These are phyloP conservation scores for Taphrina communis DNA, from an alignment of 1,139 yeast species.

Conservation along the genomic window DNA sequence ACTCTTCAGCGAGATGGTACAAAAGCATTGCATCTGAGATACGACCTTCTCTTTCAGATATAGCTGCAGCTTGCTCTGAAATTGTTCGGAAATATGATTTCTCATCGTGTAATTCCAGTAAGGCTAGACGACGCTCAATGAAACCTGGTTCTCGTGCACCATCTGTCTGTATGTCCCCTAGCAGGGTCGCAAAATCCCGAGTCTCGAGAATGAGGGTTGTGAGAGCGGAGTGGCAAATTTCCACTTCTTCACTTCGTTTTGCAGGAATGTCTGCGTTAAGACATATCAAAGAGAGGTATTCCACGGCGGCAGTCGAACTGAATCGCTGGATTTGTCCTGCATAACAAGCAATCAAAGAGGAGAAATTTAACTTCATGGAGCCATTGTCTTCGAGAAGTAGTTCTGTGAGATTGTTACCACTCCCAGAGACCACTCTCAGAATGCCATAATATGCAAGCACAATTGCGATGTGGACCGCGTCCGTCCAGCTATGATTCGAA, in stretches of 20 bases:
- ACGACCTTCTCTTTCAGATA: slow-evolving; percentile 92
- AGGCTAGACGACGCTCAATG: slow-evolving; percentile 75
- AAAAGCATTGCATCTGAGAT: slow-evolving; percentile 81
- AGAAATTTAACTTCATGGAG: slow-evolving; percentile 51
- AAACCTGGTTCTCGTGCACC: slow-evolving; percentile 85
- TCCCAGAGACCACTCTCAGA: slow-evolving; percentile 58
- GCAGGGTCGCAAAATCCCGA: slow-evolving; percentile 76
- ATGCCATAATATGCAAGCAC: slow-evolving; percentile 78
- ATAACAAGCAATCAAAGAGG: slow-evolving; percentile 56
- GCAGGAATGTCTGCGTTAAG: slow-evolving; percentile 51
- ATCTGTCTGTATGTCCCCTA: slow-evolving; percentile 78
- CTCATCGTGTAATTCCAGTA: slow-evolving; percentile 65
- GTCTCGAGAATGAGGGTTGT: slow-evolving; percentile 85
- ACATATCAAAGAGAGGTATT: slow-evolving; percentile 77
- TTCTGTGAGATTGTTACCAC: neutral
- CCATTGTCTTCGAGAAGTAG: slow-evolving; percentile 22
- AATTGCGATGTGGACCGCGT: slow-evolving; percentile 88
- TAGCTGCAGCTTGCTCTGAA: slow-evolving; percentile 81
- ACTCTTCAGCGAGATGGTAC: slow-evolving; percentile 87
- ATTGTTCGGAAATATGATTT: slow-evolving; percentile 67
- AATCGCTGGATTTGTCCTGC: slow-evolving; percentile 81
- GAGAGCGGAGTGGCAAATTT: slow-evolving; percentile 76
- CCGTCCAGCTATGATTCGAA: slow-evolving; percentile 72
- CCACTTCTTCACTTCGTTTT: slow-evolving; percentile 57
- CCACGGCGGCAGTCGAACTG: slow-evolving; percentile 90